Conservation (phyloP, 1,284 basidiomycete species). For the Grifola frondosa region DNA sequence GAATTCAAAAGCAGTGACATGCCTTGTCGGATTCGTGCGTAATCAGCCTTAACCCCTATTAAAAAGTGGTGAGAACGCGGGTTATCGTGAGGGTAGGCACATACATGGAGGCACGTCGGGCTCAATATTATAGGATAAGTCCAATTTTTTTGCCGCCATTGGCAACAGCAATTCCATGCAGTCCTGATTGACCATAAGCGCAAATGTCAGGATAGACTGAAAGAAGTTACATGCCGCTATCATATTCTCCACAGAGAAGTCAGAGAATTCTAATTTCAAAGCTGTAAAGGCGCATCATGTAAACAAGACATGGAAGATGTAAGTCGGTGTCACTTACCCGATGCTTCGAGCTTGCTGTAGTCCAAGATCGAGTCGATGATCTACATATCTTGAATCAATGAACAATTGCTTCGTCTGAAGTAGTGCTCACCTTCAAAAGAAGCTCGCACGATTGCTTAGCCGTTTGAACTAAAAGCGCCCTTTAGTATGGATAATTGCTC, state of each 20-base stretch:
- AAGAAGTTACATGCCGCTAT: slow-evolving; percentile 66
- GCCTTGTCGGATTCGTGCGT: slow-evolving; percentile 72
- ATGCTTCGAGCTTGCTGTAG: slow-evolving; percentile 73
- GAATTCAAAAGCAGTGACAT: slow-evolving; percentile 4
- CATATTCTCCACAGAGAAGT: slow-evolving; percentile 67
- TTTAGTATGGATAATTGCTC: neutral
- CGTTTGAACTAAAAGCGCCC: slow-evolving; percentile 54
- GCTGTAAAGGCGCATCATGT: slow-evolving; percentile 35
- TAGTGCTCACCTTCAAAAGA: slow-evolving; percentile 51
- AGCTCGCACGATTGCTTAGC: slow-evolving; percentile 74
- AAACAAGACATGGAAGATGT: neutral
- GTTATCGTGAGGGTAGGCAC: slow-evolving; percentile 13
- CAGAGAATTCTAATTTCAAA: slow-evolving; percentile 64
- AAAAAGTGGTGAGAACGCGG: neutral
- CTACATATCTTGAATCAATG: slow-evolving; percentile 31
- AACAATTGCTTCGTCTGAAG: neutral
- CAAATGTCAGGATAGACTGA: neutral
- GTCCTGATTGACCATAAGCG: slow-evolving; percentile 40
- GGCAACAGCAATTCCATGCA: slow-evolving; percentile 72
- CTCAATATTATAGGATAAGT: slow-evolving; percentile 69
- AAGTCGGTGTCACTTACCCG: slow-evolving; percentile 39
- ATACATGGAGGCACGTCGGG: slow-evolving; percentile 60
- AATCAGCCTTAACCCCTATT: slow-evolving; percentile 68
- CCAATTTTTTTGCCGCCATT: slow-evolving; percentile 70
- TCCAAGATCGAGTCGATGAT: slow-evolving; percentile 76